These are phyloP conservation scores for Mycena rosella DNA, from an alignment of 768 basidiomycete species.

Conservation along the genomic window DNA sequence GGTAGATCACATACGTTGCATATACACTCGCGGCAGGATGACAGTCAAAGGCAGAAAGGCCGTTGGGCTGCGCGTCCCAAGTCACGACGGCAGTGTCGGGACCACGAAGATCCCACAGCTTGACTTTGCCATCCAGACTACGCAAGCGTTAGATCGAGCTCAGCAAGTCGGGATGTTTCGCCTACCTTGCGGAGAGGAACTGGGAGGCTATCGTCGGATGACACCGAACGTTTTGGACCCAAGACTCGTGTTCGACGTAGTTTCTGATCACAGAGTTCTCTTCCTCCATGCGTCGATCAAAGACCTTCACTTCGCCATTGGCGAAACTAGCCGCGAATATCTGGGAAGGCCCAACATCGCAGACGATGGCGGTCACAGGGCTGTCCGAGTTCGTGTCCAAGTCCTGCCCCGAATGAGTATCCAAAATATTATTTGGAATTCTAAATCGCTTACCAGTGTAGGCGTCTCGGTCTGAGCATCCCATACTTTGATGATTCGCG, in stretches of 20 bases:
- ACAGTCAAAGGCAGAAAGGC: constrained; percentile 88
- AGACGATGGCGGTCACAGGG: constrained; percentile 87
- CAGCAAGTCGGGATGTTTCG: constrained; percentile 62
- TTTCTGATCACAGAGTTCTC: constrained; percentile 86
- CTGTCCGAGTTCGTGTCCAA: constrained; percentile 91
- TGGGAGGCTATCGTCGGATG: constrained; percentile 78
- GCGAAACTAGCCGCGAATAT: constrained; percentile 93
- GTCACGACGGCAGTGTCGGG: constrained; percentile 68
- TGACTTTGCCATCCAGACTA: constrained; percentile 91
- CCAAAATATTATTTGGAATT: not conserved
- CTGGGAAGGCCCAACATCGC: constrained; percentile 80
- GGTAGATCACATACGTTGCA: constrained; percentile 72
- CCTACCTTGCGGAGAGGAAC: constrained; percentile 90
- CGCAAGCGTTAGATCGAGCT: constrained; percentile 17
- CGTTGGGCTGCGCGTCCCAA: constrained; percentile 76
- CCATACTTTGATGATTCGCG: constrained; percentile 91
- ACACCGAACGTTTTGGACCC: constrained; percentile 93
- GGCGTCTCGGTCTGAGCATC: constrained; percentile 92
- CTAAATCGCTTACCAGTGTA: constrained; percentile 65
- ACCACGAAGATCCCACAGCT: constrained; percentile 90
- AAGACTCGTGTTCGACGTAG: constrained; percentile 82
- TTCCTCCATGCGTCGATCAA: constrained; percentile 90
- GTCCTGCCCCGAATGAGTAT: constrained; percentile 66
- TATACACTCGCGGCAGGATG: constrained; percentile 88
- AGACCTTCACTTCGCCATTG: constrained; percentile 90